Evolutionary conservation across 164 flowering plant genomes (phyloP), one percentile per base, ranked within the genome.

Genomic region (Magnolia kwangsiensis): DNA sequence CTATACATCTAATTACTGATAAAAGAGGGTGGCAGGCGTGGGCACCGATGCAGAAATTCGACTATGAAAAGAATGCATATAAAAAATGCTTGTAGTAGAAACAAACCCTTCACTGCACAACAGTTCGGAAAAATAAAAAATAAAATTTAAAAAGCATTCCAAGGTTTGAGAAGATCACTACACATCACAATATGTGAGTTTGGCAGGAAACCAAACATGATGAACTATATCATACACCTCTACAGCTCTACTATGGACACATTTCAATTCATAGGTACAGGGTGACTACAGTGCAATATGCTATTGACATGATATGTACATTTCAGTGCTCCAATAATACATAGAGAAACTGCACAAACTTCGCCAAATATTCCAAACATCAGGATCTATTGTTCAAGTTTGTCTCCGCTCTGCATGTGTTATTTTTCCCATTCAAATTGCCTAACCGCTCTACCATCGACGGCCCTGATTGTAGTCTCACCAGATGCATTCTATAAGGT

Each of bases 401-500:
- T 79, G 80, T 79, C 78, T 74, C 79, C 31, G 72, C 8, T 79
- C 77, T 74, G 80, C 45, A 73, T 8, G 73, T 72, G 82, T 80
- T 84, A 82, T 68, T 81, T 74, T 81, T 81, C 82, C 89, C 84
- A 83, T 78, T 89, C 70, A 83, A 51, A 76, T 78, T 87, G 77
- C 86, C 77, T 7, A 91, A 75, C 97, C 93, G 91, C 59, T 86
- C 89, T 16, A 84, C 24, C 31, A 85, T 27, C 59, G 87, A 72
- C 61, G 81, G 84, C 72, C 85, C 86, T 50, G 87, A 77, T 66
- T 86, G 90, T 65, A 92, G 76, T 76, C 78, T 87, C 84, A 95
- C 78, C 61, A 95, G 91, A 51, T 87, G 85, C 75, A 67, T 87
- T 84, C 98, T 86, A 75, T 95, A 95, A 20, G 99, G 99, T 84